Percentiles rank a stretch among this genome's conserved stretches.
phyloP scores from a whole-genome alignment of 1,139 yeast genomes.

The Yamadazyma atlantica region DNA sequence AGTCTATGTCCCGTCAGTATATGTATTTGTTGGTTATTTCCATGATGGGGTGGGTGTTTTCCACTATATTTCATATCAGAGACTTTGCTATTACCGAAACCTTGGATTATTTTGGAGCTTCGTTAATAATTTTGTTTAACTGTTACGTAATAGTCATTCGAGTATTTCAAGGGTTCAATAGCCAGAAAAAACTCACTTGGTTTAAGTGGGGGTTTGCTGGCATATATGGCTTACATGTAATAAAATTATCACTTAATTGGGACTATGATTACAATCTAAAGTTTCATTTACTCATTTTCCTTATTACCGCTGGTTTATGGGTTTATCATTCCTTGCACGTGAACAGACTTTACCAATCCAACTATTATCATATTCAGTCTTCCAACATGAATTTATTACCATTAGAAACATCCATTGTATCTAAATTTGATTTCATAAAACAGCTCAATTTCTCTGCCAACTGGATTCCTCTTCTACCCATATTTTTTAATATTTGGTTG shows the following conservation, averaged over 20 bases:
- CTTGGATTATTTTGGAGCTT: conserved; percentile 47
- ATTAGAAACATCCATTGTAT: conserved; percentile 37
- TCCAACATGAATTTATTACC: conserved; percentile 39
- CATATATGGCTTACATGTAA: conserved; percentile 28
- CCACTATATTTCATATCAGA: conserved; percentile 41
- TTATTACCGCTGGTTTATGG: conserved; percentile 36
- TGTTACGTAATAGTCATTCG: conserved; percentile 38
- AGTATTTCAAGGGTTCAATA: conserved; percentile 26
- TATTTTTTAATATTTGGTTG: conserved; percentile 35
- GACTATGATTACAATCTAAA: conserved; percentile 40
- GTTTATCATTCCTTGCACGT: conserved; percentile 29
- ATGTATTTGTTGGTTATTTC: conserved; percentile 28
- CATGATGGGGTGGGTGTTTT: conserved; percentile 40
- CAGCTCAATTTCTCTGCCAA: conserved; percentile 22
- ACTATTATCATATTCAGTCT: conserved; percentile 30
- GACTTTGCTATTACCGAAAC: conserved; percentile 42
- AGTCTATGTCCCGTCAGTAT: conserved; percentile 34
- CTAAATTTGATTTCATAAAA: conserved; percentile 30
- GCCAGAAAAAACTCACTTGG: conserved; percentile 4
- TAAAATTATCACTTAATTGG: conserved; percentile 33
- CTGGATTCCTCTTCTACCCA: conserved; percentile 38
- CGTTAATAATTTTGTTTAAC: conserved; percentile 37
- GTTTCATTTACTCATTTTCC: conserved; percentile 36
- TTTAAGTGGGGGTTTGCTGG: conserved; percentile 16
- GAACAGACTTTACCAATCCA: conserved; percentile 18